These are phyloP conservation scores for Epicoccum sorghinum DNA, from an alignment of 2,329 filamentous ascomycete species.

Conservation along the genomic window DNA sequence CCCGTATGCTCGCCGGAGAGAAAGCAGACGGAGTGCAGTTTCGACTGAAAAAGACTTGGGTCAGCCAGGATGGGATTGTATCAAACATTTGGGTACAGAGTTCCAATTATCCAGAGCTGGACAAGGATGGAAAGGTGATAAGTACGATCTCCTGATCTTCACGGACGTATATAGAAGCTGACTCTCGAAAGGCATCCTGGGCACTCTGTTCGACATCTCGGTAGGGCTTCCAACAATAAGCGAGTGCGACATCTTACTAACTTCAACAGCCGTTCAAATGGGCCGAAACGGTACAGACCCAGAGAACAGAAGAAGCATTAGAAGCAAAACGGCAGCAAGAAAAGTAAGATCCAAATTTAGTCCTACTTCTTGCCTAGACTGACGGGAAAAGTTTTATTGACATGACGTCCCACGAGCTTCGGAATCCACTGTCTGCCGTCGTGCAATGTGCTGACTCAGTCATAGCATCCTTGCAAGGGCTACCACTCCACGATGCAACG, in stretches of 20 bases:
- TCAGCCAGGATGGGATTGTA: constrained; percentile 31
- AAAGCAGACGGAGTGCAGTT: constrained; percentile 29
- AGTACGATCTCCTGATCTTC: constrained; percentile 12
- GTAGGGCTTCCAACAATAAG: background rate
- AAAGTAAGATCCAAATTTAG: constrained; percentile 22
- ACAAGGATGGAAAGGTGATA: constrained; percentile 30
- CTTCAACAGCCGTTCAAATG: constrained; percentile 39
- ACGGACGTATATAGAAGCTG: background rate
- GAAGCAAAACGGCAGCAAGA: constrained; percentile 48
- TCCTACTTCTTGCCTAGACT: background rate
- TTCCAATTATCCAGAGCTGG: constrained; percentile 32
- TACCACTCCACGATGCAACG: constrained; percentile 1
- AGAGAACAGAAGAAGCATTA: constrained; percentile 42
- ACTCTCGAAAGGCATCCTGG: constrained; percentile 34
- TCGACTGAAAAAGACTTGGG: constrained; percentile 36
- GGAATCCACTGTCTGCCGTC: constrained; percentile 45
- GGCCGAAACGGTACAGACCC: constrained; percentile 44
- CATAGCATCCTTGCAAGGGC: constrained; percentile 21
- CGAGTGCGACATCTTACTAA: background rate
- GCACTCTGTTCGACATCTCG: constrained; percentile 46
- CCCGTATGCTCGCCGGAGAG: constrained; percentile 20
- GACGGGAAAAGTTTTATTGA: constrained; percentile 34
- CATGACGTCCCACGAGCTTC: constrained; percentile 47
- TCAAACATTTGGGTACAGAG: constrained; percentile 37
- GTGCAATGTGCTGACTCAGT: constrained; percentile 53